Evolutionary conservation across 1,139 yeast genomes (phyloP).

Genomic region (Diutina pseudorugosa): DNA sequence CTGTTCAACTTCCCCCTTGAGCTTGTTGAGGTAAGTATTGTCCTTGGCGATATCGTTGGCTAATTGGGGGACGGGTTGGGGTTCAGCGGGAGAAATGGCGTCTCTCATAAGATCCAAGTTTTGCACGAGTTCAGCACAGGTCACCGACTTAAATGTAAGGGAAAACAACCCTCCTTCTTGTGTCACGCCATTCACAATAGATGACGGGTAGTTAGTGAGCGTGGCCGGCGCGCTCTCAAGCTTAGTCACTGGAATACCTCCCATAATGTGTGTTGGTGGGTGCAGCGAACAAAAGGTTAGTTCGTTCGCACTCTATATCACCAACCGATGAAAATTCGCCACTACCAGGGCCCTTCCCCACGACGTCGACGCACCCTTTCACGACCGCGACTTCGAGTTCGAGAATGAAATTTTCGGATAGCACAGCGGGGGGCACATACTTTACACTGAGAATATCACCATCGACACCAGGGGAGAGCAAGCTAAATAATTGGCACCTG

Average conservation of each 20-base stretch:
- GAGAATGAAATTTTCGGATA: no score
- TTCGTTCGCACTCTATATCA: not conserved
- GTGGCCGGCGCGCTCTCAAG: slow-evolving; percentile 1
- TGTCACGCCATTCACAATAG: not conserved
- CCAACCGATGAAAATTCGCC: no score
- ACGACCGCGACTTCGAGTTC: no score
- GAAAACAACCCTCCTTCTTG: not conserved
- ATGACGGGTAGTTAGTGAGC: slow-evolving; percentile 1
- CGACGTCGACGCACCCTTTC: no score
- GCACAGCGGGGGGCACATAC: no score
- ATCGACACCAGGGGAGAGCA: no score
- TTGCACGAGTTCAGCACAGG: slow-evolving; percentile 1
- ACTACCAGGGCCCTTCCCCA: no score
- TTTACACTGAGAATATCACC: no score
- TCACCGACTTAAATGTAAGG: slow-evolving; percentile 1
- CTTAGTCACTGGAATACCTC: not conserved
- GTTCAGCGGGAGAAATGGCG: not conserved
- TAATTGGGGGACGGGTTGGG: not conserved
- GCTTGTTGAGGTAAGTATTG: not conserved
- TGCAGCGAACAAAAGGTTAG: not conserved
- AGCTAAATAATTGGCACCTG: no score
- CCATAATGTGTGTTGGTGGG: not conserved
- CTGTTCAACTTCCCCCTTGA: not conserved
- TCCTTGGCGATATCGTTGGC: not conserved
- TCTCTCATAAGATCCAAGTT: slow-evolving; percentile 3